Percentiles rank a stretch among this genome's conserved stretches.
Conservation (phyloP, 208 protist species). For the Crithidia brevicula region DNA sequence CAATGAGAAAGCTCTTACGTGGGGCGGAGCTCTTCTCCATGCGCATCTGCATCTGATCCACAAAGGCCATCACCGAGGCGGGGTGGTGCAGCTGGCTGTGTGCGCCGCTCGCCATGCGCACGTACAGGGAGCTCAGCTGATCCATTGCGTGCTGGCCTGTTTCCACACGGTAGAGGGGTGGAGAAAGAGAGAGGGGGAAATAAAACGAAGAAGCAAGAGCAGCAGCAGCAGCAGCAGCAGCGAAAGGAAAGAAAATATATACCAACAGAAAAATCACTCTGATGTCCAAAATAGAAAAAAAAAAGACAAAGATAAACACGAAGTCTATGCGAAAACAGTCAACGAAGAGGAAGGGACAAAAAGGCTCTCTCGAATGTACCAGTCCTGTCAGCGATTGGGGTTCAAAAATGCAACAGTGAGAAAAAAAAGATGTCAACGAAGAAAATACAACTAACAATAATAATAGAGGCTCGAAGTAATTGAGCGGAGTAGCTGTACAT, state of each 20-base stretch:
- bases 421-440: too few species aligned
- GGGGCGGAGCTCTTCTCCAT: constrained; percentile 72
- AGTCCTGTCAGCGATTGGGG: too few species aligned
- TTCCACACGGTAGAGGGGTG: neutral
- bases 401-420: too few species aligned
- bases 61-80: constrained; percentile 65
- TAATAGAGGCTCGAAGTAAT: neutral
- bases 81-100: constrained; percentile 74
- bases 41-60: constrained; percentile 71
- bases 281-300: too few species aligned
- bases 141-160: constrained; percentile 58
- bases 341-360: too few species aligned
- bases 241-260: neutral
- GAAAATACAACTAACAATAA: too few species aligned
- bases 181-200: constrained; percentile 1
- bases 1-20: constrained; percentile 87
- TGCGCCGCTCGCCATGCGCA: constrained; percentile 73
- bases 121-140: constrained; percentile 74
- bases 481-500: neutral
- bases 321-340: too few species aligned
- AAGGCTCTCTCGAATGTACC: too few species aligned
- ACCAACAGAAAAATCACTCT: neutral
- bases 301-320: too few species aligned
- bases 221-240: neutral
- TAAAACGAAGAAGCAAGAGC: neutral